Conservation (phyloP, 305 asterid genomes). For the Rubia peregrina region DNA sequence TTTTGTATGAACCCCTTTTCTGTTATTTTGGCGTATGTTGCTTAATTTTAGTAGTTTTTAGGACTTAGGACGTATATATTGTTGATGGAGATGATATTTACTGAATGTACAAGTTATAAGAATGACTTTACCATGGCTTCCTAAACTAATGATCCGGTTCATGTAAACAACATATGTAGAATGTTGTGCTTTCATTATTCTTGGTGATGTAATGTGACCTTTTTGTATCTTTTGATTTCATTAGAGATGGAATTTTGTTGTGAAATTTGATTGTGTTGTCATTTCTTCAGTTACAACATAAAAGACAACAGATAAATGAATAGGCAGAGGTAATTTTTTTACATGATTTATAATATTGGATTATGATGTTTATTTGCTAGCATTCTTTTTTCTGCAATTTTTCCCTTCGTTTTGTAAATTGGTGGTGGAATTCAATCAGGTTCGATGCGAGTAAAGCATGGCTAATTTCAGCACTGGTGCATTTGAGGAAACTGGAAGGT, state of each 20-base stretch:
- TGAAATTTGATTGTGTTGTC: neutral
- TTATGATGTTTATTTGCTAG: neutral
- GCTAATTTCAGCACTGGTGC: constrained; percentile 97
- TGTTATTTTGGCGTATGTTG: no score
- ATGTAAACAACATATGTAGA: no score
- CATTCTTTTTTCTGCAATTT: neutral
- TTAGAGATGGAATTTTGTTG: neutral
- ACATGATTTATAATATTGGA: no score
- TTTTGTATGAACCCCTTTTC: no score
- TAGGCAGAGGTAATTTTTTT: constrained; percentile 67
- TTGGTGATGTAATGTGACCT: neutral
- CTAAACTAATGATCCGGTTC: no score
- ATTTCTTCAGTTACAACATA: constrained; percentile 63
- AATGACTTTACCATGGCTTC: neutral
- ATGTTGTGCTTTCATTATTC: neutral
- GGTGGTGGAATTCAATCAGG: constrained; percentile 33
- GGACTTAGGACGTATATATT: no score
- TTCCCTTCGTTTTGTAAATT: constrained; percentile 13
- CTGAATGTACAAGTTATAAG: neutral
- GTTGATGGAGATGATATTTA: no score
- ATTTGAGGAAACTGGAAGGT: constrained; percentile 82
- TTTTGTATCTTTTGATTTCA: no score
- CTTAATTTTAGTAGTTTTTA: no score
- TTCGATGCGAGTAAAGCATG: constrained; percentile 96
- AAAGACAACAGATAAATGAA: constrained; percentile 74